Percentiles rank a stretch among this genome's conserved stretches.
Evolutionary conservation across 148 eudicot species (phyloP).

Genomic region (Spergularia marina): DNA sequence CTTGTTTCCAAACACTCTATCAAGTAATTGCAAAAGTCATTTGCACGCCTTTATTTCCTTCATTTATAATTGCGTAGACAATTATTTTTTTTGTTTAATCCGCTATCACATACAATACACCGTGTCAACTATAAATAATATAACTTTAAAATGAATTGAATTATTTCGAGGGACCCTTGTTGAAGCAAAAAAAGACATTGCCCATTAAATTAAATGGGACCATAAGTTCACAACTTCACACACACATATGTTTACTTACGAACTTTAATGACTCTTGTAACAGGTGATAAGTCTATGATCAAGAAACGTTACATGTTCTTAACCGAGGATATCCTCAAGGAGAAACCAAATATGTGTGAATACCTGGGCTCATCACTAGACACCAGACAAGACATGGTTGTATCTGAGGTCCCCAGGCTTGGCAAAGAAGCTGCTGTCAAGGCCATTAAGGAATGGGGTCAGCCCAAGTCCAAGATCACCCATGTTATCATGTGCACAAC

Average conservation of each 20-base stretch:
- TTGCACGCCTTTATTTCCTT: too few relatives aligned
- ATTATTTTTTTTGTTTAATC: too few relatives aligned
- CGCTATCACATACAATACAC: too few relatives aligned
- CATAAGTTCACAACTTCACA: background rate
- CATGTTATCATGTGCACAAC: conserved; percentile 27
- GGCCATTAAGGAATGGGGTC: conserved; percentile 30
- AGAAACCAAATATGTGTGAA: conserved; percentile 11
- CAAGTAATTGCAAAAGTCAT: too few relatives aligned
- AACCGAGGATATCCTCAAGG: conserved; percentile 19
- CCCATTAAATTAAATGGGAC: too few relatives aligned
- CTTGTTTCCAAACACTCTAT: too few relatives aligned
- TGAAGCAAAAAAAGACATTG: too few relatives aligned
- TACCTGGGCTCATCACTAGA: conserved; percentile 23
- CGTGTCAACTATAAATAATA: too few relatives aligned
- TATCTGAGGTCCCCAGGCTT: conserved; percentile 15
- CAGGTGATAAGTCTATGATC: conserved; percentile 23
- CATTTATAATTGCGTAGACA: too few relatives aligned
- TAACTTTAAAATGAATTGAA: too few relatives aligned
- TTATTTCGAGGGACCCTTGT: too few relatives aligned
- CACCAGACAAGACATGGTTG: conserved; percentile 22
- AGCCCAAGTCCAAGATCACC: conserved; percentile 31
- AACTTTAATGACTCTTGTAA: background rate
- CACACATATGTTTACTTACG: background rate
- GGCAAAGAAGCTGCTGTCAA: conserved; percentile 24
- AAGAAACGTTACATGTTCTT: conserved; percentile 24